phyloP scores from a whole-genome alignment of 805 yeast species.

The Spathaspora gorwiae region DNA sequence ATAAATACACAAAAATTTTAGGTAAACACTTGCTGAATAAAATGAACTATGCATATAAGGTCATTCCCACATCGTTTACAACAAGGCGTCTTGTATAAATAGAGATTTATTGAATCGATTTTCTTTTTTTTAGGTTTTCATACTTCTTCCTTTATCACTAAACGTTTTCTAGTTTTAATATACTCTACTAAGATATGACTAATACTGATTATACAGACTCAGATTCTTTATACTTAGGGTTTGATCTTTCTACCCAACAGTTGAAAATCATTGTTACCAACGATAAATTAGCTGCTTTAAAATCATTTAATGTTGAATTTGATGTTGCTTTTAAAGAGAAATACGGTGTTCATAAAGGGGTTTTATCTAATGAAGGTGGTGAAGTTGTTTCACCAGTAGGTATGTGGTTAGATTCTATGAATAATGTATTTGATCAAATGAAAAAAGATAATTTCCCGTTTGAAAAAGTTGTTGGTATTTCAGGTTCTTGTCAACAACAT shows the following conservation, averaged over 20 bases:
- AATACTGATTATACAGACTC: slow-evolving; percentile 3
- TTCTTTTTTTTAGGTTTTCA: not conserved
- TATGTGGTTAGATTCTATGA: slow-evolving; percentile 89
- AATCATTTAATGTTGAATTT: slow-evolving; percentile 65
- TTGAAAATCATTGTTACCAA: slow-evolving; percentile 69
- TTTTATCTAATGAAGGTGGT: slow-evolving; percentile 48
- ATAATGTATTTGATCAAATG: slow-evolving; percentile 54
- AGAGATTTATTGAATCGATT: not conserved
- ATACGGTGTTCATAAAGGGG: slow-evolving; percentile 74
- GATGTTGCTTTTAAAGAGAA: slow-evolving; percentile 54
- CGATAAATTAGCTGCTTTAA: slow-evolving; percentile 46
- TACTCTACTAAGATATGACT: not conserved
- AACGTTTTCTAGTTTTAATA: not conserved
- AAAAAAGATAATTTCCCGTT: slow-evolving; percentile 52
- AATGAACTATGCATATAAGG: too few species aligned
- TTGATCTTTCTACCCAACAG: slow-evolving; percentile 89
- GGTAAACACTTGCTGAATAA: too few species aligned
- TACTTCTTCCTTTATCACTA: not conserved
- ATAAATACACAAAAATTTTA: not conserved
- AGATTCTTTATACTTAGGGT: slow-evolving; percentile 50
- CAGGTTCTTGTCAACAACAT: slow-evolving; percentile 91
- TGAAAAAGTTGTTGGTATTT: slow-evolving; percentile 54
- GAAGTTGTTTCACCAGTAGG: slow-evolving; percentile 74
- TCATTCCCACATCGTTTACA: too few species aligned
- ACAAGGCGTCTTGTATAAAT: not conserved